Evolutionary conservation across 257 asterid genomes (phyloP).

Genomic region (Solanum virginianum): DNA sequence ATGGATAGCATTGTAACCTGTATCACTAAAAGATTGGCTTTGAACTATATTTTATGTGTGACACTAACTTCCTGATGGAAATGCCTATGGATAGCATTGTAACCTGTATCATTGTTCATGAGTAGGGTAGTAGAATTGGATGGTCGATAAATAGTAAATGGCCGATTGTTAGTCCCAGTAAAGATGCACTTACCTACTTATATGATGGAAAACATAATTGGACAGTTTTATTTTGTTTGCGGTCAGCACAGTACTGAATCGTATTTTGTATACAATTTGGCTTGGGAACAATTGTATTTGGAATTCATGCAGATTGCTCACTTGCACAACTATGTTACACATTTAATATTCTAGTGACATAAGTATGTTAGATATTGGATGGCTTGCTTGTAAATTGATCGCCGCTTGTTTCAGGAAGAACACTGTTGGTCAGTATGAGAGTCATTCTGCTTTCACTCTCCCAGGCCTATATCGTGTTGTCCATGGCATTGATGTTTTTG

Average conservation of each 20-base stretch:
- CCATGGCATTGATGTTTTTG: conserved; percentile 94
- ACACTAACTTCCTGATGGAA: not conserved
- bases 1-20: not conserved
- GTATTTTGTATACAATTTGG: not conserved
- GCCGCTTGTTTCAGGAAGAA: conserved; percentile 45
- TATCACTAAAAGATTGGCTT: no score
- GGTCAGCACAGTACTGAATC: not conserved
- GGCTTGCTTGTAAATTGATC: not conserved
- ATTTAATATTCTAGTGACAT: not conserved
- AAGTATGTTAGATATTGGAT: not conserved
- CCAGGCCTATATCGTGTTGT: conserved; percentile 93
- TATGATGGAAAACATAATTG: not conserved
- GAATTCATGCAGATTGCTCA: not conserved
- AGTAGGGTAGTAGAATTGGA: not conserved
- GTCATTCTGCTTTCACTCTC: conserved; percentile 77
- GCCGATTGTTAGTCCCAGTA: not conserved
- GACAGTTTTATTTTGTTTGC: not conserved
- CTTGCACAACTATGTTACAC: not conserved
- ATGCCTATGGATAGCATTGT: not conserved
- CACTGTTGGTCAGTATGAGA: conserved; percentile 93
- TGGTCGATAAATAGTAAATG: not conserved
- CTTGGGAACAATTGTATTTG: not conserved
- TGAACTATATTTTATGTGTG: not conserved
- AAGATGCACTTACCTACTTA: not conserved
- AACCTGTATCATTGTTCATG: not conserved